phyloP scores from a whole-genome alignment of 345 rosid genomes.

The Populus euphratica region DNA sequence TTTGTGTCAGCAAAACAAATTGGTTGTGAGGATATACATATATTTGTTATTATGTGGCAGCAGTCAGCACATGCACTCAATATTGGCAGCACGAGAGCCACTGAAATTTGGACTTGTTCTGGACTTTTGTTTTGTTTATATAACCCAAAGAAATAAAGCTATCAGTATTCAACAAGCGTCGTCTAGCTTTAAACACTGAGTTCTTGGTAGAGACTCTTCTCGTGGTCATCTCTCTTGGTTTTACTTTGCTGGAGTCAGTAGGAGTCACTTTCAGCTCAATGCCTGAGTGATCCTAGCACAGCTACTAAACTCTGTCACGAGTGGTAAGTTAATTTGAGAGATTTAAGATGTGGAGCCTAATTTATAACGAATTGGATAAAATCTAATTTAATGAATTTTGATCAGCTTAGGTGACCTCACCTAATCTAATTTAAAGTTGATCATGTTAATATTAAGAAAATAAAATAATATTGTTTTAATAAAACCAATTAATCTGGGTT shows the following conservation, averaged over 20 bases:
- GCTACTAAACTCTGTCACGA: no score
- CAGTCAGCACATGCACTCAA: not conserved
- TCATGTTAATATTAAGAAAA: no score
- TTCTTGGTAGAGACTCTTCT: conserved; percentile 18
- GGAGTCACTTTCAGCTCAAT: no score
- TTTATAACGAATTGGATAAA: no score
- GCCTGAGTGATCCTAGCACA: no score
- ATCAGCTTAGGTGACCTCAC: no score
- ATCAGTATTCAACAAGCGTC: conserved; percentile 36
- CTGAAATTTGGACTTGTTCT: conserved; percentile 35
- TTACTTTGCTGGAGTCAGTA: not conserved
- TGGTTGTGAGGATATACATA: not conserved
- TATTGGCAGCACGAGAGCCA: conserved; percentile 44
- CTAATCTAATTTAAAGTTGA: no score
- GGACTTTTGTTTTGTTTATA: not conserved
- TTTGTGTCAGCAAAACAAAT: not conserved
- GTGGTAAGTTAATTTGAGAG: no score
- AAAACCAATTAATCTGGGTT: no score
- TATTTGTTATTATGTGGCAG: not conserved
- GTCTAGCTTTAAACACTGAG: conserved; percentile 39
- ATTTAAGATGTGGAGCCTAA: no score
- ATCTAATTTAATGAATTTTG: no score
- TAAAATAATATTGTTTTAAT: no score
- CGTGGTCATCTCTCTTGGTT: not conserved
- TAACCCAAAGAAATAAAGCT: conserved; percentile 35